These are phyloP conservation scores for Starmerella scarabaei DNA, from an alignment of 805 yeast species.

Conservation along the genomic window DNA sequence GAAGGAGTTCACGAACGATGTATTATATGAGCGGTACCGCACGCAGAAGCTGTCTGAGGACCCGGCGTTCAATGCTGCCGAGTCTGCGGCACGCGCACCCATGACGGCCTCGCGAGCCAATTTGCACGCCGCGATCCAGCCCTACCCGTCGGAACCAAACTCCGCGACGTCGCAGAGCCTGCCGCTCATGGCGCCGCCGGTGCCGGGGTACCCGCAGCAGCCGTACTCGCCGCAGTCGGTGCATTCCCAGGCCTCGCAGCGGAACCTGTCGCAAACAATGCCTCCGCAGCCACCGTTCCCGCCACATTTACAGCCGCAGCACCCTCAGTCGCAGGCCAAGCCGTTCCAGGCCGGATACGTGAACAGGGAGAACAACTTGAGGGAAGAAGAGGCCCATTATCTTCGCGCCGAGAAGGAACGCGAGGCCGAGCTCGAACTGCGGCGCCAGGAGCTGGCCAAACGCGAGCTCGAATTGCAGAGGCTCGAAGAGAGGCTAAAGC, in stretches of 20 bases:
- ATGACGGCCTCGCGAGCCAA: conserved; percentile 17
- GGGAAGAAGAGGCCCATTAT: conserved; percentile 77
- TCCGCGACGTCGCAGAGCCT: not conserved
- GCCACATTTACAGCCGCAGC: not conserved
- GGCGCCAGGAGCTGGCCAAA: conserved; percentile 69
- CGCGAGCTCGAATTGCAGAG: conserved; percentile 77
- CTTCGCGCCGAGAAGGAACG: conserved; percentile 78
- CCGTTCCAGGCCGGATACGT: conserved; percentile 33
- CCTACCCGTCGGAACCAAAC: no score
- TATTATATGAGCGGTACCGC: conserved; percentile 77
- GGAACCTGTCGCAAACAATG: not conserved
- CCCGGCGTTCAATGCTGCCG: conserved; percentile 19
- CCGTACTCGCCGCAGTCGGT: conserved; percentile 1
- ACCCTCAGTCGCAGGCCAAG: not conserved
- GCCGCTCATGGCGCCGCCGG: not conserved
- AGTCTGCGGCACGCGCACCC: conserved; percentile 17
- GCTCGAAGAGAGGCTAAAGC: conserved; percentile 56
- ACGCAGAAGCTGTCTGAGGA: conserved; percentile 70
- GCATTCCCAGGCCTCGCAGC: not conserved
- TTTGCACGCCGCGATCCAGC: conserved; percentile 5
- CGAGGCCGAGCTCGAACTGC: conserved; percentile 68
- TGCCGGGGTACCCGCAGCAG: no score
- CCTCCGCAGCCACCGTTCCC: not conserved
- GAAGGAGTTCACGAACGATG: conserved; percentile 78
- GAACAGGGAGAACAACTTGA: conserved; percentile 78